Percentiles rank a stretch among this genome's conserved stretches.
Evolutionary conservation across 169 alveolate genomes (phyloP).

Genomic region (Plasmodium cynomolgi): DNA sequence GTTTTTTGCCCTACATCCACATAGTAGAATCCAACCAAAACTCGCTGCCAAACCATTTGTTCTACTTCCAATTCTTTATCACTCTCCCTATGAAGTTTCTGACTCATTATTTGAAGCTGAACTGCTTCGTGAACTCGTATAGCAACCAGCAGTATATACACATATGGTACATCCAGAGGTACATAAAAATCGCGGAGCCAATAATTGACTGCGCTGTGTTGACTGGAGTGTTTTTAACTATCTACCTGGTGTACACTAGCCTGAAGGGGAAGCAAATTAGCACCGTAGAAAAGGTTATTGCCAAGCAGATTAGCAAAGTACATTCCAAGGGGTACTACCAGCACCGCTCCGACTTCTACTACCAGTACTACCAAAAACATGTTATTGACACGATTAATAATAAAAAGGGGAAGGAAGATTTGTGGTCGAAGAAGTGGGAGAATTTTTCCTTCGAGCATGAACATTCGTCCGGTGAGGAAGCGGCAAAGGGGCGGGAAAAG

Average conservation of each 20-base stretch:
- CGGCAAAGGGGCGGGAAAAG: not conserved
- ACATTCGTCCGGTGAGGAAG: slow-evolving; percentile 2
- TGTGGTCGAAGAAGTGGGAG: not conserved
- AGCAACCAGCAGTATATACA: slow-evolving; percentile 23
- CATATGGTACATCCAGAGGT: slow-evolving; percentile 74
- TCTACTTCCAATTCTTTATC: slow-evolving; percentile 44
- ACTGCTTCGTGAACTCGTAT: slow-evolving; percentile 41
- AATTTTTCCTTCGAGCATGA: not conserved
- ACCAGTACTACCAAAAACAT: slow-evolving; percentile 37
- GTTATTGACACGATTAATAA: slow-evolving; percentile 41
- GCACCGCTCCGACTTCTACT: slow-evolving; percentile 55
- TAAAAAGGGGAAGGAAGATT: not conserved
- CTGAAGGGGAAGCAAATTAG: slow-evolving; percentile 29
- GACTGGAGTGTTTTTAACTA: not conserved
- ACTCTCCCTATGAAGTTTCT: slow-evolving; percentile 48
- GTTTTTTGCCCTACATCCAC: slow-evolving; percentile 46
- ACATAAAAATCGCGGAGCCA: slow-evolving; percentile 68
- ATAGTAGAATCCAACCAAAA: slow-evolving; percentile 26
- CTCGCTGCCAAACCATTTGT: slow-evolving; percentile 4
- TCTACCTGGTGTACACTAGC: slow-evolving; percentile 23
- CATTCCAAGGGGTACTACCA: not conserved
- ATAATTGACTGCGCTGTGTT: slow-evolving; percentile 55
- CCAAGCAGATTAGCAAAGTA: slow-evolving; percentile 27
- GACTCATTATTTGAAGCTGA: slow-evolving; percentile 33
- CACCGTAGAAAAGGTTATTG: slow-evolving; percentile 15